Conservation (phyloP, 306 rosid genomes). For the Calophaca sinica region DNA sequence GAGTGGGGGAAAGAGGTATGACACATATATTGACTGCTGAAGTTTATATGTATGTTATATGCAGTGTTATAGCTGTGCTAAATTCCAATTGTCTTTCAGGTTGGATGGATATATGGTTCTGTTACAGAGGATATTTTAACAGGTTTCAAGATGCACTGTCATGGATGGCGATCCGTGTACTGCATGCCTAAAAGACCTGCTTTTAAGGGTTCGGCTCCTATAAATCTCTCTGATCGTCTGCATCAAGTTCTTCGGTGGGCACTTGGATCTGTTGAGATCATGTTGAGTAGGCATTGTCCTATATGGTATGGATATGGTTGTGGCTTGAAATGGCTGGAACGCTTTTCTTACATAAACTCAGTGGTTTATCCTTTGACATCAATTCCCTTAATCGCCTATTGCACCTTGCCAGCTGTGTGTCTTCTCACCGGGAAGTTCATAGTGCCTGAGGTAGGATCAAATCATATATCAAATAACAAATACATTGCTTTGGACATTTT, state of each 20-base stretch:
- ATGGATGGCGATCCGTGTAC: constrained; percentile 95
- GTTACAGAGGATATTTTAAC: constrained; percentile 94
- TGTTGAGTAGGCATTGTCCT: constrained; percentile 86
- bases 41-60: constrained; percentile 20
- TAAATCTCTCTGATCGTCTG: constrained; percentile 84
- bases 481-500: no score
- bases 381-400: constrained; percentile 78
- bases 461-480: background rate
- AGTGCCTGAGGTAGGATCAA: constrained; percentile 76
- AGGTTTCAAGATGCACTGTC: constrained; percentile 96
- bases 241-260: constrained; percentile 98
- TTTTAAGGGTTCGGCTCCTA: constrained; percentile 95
- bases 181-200: constrained; percentile 94
- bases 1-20: constrained; percentile 96
- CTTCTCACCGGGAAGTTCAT: constrained; percentile 91
- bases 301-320: constrained; percentile 95
- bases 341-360: constrained; percentile 89
- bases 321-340: constrained; percentile 86
- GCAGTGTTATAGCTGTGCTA: background rate
- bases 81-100: constrained; percentile 56
- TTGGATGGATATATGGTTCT: constrained; percentile 98
- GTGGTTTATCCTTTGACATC: constrained; percentile 94
- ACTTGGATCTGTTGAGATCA: constrained; percentile 89
- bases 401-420: constrained; percentile 89
- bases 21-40: background rate